Evolutionary conservation across 129 eudicot species (phyloP).

Genomic region (Erigeron canadensis): DNA sequence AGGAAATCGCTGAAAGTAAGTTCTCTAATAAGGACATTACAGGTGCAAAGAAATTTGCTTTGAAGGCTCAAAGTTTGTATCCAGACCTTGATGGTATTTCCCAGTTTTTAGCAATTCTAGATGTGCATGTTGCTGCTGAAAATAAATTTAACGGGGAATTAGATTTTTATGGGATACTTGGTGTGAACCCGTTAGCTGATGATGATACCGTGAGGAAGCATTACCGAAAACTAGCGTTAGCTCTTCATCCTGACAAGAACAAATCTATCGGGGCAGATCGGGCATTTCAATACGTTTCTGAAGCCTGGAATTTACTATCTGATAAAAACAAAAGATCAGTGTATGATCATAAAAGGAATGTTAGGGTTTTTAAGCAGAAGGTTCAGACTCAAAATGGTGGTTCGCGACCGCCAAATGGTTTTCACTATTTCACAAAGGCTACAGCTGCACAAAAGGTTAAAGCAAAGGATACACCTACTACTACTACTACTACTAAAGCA

Average conservation of each 20-base stretch:
- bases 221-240: slow-evolving; percentile 63
- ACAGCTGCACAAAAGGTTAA: not conserved
- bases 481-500: slow-evolving; percentile 22
- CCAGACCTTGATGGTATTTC: slow-evolving; percentile 76
- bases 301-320: slow-evolving; percentile 77
- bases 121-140: slow-evolving; percentile 62
- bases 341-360: slow-evolving; percentile 59
- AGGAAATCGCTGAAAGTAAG: slow-evolving; percentile 77
- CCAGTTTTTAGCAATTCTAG: slow-evolving; percentile 58
- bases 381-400: slow-evolving; percentile 25
- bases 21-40: slow-evolving; percentile 52
- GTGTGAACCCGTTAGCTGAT: slow-evolving; percentile 61
- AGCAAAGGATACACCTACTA: not conserved
- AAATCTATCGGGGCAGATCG: slow-evolving; percentile 82
- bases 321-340: slow-evolving; percentile 56
- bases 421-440: slow-evolving; percentile 46
- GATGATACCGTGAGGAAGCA: slow-evolving; percentile 65
- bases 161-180: slow-evolving; percentile 79
- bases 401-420: slow-evolving; percentile 50
- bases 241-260: slow-evolving; percentile 91
- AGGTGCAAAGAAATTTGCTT: slow-evolving; percentile 76
- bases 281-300: slow-evolving; percentile 67
- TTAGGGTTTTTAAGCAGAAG: slow-evolving; percentile 27
- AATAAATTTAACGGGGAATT: slow-evolving; percentile 55
- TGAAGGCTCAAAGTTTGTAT: slow-evolving; percentile 65